These are phyloP conservation scores for Lachnellula arida DNA, from an alignment of 2,329 filamentous ascomycete species.

Conservation along the genomic window DNA sequence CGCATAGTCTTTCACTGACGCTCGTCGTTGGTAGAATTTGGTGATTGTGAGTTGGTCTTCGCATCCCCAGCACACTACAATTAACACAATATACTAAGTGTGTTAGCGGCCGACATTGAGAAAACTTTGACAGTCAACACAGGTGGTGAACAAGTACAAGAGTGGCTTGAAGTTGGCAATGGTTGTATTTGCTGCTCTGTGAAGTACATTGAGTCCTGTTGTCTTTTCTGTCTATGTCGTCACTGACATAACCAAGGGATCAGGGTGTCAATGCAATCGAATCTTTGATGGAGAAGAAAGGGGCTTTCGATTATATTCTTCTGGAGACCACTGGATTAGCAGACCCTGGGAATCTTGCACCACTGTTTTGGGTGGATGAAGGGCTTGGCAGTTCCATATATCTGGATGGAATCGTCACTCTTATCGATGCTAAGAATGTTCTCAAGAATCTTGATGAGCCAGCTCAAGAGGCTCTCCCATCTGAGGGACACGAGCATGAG, in stretches of 20 bases:
- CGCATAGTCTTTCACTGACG: neutral
- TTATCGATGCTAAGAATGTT: slow-evolving; percentile 94
- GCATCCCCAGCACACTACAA: neutral
- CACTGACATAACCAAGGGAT: slow-evolving; percentile 51
- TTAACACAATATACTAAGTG: slow-evolving; percentile 2
- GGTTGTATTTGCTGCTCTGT: slow-evolving; percentile 98
- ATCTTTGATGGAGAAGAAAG: slow-evolving; percentile 88
- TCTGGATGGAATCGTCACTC: slow-evolving; percentile 90
- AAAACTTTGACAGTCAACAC: slow-evolving; percentile 90
- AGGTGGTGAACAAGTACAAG: slow-evolving; percentile 75
- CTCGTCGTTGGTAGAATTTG: slow-evolving; percentile 57
- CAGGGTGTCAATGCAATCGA: slow-evolving; percentile 92
- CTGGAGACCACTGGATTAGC: slow-evolving; percentile 94
- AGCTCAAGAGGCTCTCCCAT: slow-evolving; percentile 43
- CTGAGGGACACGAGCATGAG: slow-evolving; percentile 40
- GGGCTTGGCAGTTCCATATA: slow-evolving; percentile 93
- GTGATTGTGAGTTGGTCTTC: slow-evolving; percentile 58
- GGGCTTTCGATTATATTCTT: slow-evolving; percentile 94
- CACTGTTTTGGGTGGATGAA: slow-evolving; percentile 96
- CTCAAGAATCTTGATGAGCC: slow-evolving; percentile 74
- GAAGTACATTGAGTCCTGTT: slow-evolving; percentile 55
- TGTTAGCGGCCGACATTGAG: slow-evolving; percentile 77
- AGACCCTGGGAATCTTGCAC: slow-evolving; percentile 91
- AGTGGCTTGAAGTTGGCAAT: slow-evolving; percentile 95
- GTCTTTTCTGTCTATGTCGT: neutral